Evolutionary conservation across 139 green algal species (phyloP), one percentile per base, ranked within the genome.

Genomic region (Astrephomene gubernaculifera): DNA sequence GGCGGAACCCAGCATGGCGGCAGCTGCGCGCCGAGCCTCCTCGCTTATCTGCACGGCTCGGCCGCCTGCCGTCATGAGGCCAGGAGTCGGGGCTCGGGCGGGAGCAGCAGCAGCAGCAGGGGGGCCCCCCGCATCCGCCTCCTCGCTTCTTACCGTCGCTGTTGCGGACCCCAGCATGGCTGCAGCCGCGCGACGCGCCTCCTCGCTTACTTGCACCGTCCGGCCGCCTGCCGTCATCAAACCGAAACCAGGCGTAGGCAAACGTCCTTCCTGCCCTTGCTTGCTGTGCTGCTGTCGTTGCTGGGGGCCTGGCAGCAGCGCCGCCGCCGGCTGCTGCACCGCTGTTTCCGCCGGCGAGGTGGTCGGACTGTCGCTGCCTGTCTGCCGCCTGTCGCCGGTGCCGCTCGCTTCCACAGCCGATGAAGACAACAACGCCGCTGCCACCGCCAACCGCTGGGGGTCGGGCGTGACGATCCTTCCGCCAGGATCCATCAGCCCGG

Each of bases 241-340:
- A n/a, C n/a, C n/a, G n/a, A n/a, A n/a, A n/a, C n/a, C n/a, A n/a
- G n/a, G n/a, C n/a, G n/a, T n/a, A n/a, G n/a, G n/a, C n/a, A n/a
- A n/a, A n/a, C n/a, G n/a, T n/a, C n/a, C n/a, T n/a, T n/a, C n/a
- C n/a, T n/a, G n/a, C n/a, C n/a, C n/a, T n/a, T n/a, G n/a, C n/a
- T n/a, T n/a, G n/a, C n/a, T n/a, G 35, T 71, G 64, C 21, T 72
- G 65, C 65, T 72, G 65, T 21, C 45, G n/a, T 35, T 72, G 35
- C 35, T 41, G 2, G n/a, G 38, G n/a, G n/a, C n/a, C n/a, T n/a
- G n/a, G n/a, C n/a, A n/a, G n/a, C n/a, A n/a, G 65, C 65, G 36
- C 49, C 49, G 14, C 14, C 49, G 12, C 49, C 49, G 49, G 49
- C 49, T 57, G 49, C n/a, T n/a, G n/a, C n/a, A n/a, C n/a, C n/a